Conservation (phyloP, 495 filamentous ascomycete species). For the Cudoniella acicularis region DNA sequence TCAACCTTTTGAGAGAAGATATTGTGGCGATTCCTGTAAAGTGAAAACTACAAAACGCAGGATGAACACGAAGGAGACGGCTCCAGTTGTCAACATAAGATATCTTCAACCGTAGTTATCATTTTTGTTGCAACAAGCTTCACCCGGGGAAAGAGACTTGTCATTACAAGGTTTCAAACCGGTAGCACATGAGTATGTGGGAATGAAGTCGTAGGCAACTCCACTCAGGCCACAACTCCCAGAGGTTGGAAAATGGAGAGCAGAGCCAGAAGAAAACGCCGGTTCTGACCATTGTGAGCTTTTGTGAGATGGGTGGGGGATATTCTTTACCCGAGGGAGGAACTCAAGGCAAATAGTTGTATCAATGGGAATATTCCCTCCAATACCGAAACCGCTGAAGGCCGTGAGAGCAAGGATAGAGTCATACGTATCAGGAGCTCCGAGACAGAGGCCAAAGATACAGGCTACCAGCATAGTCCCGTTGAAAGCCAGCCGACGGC, state of each 20-base stretch:
- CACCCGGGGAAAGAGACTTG: slow-evolving; percentile 23
- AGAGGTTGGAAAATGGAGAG: slow-evolving; percentile 48
- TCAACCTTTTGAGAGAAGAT: slow-evolving; percentile 37
- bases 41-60: slow-evolving; percentile 40
- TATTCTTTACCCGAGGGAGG: slow-evolving; percentile 33
- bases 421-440: slow-evolving; percentile 36
- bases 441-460: slow-evolving; percentile 42
- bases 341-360: slow-evolving; percentile 47
- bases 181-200: slow-evolving; percentile 36
- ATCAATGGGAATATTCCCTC: slow-evolving; percentile 50
- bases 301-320: not conserved
- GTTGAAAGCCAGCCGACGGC: slow-evolving; percentile 48
- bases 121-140: slow-evolving; percentile 40
- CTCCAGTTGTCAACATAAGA: slow-evolving; percentile 41
- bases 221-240: slow-evolving; percentile 39
- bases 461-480: slow-evolving; percentile 42
- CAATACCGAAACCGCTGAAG: slow-evolving; percentile 44
- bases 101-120: slow-evolving; percentile 57
- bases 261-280: slow-evolving; percentile 41
- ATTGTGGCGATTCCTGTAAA: slow-evolving; percentile 46
- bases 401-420: slow-evolving; percentile 42
- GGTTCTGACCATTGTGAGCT: slow-evolving; percentile 27
- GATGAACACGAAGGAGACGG: slow-evolving; percentile 40
- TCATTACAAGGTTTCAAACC: slow-evolving; percentile 32
- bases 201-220: slow-evolving; percentile 47